phyloP scores from a whole-genome alignment of 345 rosid genomes.

The Brassica cretica region DNA sequence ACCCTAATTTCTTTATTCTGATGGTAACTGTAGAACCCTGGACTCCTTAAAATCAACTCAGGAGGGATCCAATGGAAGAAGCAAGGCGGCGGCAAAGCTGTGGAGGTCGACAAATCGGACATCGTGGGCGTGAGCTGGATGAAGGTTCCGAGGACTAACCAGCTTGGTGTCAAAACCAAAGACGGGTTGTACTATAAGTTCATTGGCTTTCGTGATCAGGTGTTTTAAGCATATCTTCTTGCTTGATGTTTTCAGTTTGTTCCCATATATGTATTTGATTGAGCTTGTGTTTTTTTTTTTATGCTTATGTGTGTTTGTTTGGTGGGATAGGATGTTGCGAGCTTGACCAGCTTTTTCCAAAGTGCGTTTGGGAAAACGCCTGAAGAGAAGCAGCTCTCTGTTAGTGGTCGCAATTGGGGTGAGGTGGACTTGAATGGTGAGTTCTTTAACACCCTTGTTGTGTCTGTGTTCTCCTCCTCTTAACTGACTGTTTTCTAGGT shows the following conservation, averaged over 20 bases:
- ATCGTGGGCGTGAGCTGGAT: constrained; percentile 75
- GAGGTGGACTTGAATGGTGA: constrained; percentile 87
- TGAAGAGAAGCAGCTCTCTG: constrained; percentile 87
- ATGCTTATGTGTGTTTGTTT: background rate
- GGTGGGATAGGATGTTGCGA: constrained; percentile 66
- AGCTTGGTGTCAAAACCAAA: constrained; percentile 69
- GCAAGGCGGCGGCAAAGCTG: constrained; percentile 95
- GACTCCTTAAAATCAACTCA: constrained; percentile 68
- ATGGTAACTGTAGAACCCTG: constrained; percentile 63
- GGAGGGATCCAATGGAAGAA: constrained; percentile 95
- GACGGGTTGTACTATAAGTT: constrained; percentile 87
- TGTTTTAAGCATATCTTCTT: constrained; percentile 39
- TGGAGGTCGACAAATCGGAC: constrained; percentile 87
- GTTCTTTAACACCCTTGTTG: background rate
- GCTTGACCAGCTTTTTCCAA: constrained; percentile 75
- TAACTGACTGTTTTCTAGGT: background rate
- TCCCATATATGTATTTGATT: no score
- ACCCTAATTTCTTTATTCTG: constrained; percentile 24
- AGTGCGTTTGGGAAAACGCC: constrained; percentile 65
- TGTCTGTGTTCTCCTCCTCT: background rate
- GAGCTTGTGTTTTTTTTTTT: background rate
- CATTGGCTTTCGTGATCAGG: constrained; percentile 90
- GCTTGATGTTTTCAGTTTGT: no score
- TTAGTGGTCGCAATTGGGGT: constrained; percentile 96
- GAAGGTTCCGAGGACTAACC: constrained; percentile 85